phyloP scores from a whole-genome alignment of 495 filamentous ascomycete species.

The Melanomma pulvis-pyrius region DNA sequence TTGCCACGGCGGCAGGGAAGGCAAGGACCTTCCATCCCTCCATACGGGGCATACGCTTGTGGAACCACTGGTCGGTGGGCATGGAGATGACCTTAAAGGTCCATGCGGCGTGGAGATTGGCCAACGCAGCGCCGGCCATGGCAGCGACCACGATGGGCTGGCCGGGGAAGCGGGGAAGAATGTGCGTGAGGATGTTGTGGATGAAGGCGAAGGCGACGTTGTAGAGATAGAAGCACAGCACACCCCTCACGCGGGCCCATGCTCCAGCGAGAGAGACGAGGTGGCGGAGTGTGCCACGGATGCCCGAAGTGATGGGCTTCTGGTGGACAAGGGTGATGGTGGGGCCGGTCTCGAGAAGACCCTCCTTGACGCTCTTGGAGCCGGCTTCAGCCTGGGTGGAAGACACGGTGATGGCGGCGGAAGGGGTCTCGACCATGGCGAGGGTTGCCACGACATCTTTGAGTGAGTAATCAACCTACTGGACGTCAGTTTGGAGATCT shows the following conservation, averaged over 20 bases:
- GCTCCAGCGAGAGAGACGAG: constrained; percentile 59
- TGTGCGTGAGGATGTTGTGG: constrained; percentile 42
- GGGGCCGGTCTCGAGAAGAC: constrained; percentile 36
- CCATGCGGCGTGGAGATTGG: constrained; percentile 60
- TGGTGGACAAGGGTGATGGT: constrained; percentile 47
- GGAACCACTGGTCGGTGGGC: constrained; percentile 56
- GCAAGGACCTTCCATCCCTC: constrained; percentile 54
- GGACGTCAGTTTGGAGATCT: constrained; percentile 1
- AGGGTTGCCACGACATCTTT: constrained; percentile 61
- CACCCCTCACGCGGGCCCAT: constrained; percentile 62
- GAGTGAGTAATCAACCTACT: constrained; percentile 61
- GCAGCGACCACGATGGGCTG: constrained; percentile 44
- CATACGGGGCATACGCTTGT: constrained; percentile 53
- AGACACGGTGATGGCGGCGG: constrained; percentile 57
- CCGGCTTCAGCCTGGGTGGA: constrained; percentile 40
- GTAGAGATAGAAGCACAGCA: constrained; percentile 50
- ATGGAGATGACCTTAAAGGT: constrained; percentile 64
- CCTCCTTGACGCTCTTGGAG: constrained; percentile 41
- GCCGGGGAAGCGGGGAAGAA: constrained; percentile 47
- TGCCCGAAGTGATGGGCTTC: constrained; percentile 62
- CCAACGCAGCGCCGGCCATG: constrained; percentile 49
- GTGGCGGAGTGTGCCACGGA: constrained; percentile 60
- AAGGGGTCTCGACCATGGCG: constrained; percentile 63
- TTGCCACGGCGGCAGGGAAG: constrained; percentile 54
- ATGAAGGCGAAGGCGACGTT: constrained; percentile 46